A percentile compares a stretch with the other conserved stretches of the same genome.
Evolutionary conservation across 2,329 filamentous ascomycete species (phyloP).

Genomic region (Diatrype stigma): DNA sequence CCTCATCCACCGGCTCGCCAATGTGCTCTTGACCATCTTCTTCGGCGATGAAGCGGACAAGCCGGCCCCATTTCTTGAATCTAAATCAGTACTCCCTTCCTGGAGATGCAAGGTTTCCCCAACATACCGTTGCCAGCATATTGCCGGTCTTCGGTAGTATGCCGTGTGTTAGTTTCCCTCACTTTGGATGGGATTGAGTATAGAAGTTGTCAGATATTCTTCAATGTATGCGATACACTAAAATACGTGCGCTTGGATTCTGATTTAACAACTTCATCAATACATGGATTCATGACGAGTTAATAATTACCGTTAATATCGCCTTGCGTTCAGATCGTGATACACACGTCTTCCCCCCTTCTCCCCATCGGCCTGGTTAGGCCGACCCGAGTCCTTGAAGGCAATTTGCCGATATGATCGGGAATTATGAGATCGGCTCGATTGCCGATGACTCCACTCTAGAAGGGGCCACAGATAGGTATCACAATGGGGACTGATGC

Average conservation of each 20-base stretch:
- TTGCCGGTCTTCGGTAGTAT: neutral
- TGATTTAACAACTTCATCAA: no score
- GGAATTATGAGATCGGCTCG: no score
- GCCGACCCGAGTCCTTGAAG: neutral
- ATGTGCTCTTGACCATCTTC: conserved; percentile 4
- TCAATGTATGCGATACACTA: no score
- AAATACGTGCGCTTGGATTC: no score
- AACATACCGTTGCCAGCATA: neutral
- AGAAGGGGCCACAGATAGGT: no score
- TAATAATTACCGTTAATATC: neutral
- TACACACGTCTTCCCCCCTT: neutral
- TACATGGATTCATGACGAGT: neutral
- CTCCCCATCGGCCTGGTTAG: neutral
- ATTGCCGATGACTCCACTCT: no score
- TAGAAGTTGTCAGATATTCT: neutral
- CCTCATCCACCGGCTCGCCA: conserved; percentile 6
- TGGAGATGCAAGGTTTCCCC: neutral
- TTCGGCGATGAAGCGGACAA: conserved; percentile 7
- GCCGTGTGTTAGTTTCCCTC: neutral
- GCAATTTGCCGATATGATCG: neutral
- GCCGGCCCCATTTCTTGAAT: conserved; percentile 5
- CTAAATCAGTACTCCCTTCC: neutral
- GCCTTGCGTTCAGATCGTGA: no score
- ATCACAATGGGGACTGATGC: no score
- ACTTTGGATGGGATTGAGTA: neutral